Conservation (phyloP, 345 rosid species). For the Acer yangbiense region DNA sequence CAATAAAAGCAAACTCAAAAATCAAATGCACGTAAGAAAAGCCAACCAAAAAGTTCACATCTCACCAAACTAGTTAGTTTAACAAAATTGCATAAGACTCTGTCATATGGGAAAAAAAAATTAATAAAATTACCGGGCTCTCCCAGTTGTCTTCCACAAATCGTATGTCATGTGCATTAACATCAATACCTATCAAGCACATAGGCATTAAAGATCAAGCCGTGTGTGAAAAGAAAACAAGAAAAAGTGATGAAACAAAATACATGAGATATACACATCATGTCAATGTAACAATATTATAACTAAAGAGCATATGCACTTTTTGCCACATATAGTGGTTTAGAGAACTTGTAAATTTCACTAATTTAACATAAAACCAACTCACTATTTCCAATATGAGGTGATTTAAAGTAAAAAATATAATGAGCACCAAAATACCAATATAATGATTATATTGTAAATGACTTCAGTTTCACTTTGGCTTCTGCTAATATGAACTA, state of each 20-base stretch:
- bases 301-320: background rate
- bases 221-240: background rate
- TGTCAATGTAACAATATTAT: background rate
- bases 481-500: background rate
- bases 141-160: slow-evolving; percentile 99
- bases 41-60: slow-evolving; percentile 2
- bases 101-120: background rate
- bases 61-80: background rate
- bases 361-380: background rate
- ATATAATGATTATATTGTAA: background rate
- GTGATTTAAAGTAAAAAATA: background rate
- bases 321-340: background rate
- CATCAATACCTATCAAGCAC: slow-evolving; percentile 73
- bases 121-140: slow-evolving; percentile 73
- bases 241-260: background rate
- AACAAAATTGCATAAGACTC: slow-evolving; percentile 9
- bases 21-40: slow-evolving; percentile 1
- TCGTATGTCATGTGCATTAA: slow-evolving; percentile 79
- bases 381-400: background rate
- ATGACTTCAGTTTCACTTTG: background rate
- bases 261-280: background rate
- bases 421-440: background rate
- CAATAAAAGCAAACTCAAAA: background rate
- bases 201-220: slow-evolving; percentile 2
- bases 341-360: background rate